Evolutionary conservation across 2,329 filamentous ascomycete species (phyloP).

Genomic region (Colletotrichum sp.): DNA sequence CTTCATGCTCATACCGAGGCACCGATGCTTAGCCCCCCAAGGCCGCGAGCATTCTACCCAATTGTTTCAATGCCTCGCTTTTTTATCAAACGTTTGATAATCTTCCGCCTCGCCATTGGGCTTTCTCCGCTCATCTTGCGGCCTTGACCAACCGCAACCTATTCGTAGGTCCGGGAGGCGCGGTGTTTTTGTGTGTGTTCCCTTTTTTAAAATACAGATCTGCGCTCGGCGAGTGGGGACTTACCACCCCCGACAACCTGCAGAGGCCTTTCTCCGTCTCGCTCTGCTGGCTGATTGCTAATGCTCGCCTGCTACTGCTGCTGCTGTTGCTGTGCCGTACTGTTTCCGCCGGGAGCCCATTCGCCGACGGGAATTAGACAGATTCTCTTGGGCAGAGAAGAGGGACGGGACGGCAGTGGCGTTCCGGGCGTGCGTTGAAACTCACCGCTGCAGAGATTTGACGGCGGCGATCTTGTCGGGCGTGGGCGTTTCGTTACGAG

Average conservation of each 20-base stretch:
- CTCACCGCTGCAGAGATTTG: background rate
- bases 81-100: background rate
- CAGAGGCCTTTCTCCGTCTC: background rate
- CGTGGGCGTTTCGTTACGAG: background rate
- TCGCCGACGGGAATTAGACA: background rate
- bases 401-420: background rate
- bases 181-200: background rate
- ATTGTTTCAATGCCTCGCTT: background rate
- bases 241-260: background rate
- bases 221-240: background rate
- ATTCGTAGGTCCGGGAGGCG: background rate
- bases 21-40: background rate
- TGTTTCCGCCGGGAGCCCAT: background rate
- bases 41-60: background rate
- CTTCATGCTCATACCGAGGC: background rate
- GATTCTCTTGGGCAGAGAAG: background rate
- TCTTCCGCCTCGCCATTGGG: background rate
- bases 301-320: background rate
- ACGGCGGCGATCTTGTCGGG: background rate
- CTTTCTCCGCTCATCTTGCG: background rate
- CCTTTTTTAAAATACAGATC: background rate
- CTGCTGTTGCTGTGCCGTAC: background rate
- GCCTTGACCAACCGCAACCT: background rate
- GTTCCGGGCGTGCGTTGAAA: background rate
- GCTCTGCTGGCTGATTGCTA: background rate